Base-by-base conservation (phyloP, 306 rosid species). In the Gastrolobium villosum region DNA sequence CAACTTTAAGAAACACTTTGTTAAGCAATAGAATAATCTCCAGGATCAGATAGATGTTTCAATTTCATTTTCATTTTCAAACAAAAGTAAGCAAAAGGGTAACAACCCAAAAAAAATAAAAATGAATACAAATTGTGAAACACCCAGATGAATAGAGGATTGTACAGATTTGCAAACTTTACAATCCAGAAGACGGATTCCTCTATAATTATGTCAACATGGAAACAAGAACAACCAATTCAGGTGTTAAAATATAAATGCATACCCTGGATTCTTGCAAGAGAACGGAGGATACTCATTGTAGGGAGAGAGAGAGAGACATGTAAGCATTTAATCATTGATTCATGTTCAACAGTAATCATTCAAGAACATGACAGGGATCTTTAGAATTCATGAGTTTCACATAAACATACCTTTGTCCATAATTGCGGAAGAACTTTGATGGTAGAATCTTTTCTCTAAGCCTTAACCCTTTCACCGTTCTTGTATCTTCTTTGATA, bases 131-230 rank as follows among this genome's bases (percentile, higher is more conserved):
- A 53, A 5, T 10, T 3, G 6, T 7, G 7, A 41, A 56, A 59
- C 20, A 26, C 79, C 65, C 82, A 78, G n/a, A n/a, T n/a, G 39
- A 46, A 57, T 32, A 44, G 41, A 83, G 7, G 40, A 52, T 60
- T 20, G 55, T 55, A 1, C 70, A 59, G 57, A 74, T 37, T 10
- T 6, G 37, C 34, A 64, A 43, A 50, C 54, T 69, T 81, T 6
- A 35, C 11, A 8, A 57, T 2, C 31, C 31, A 55, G 5, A 26
- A 14, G 13, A 31, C 14, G 30, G 3, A 55, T 36, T 75, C 41
- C n/a, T 44, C 10, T 6, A 4, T 5, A 26, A 57, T 34, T 68
- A 54, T 54, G 6, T 13, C 2, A 67, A 3, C 4, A 54, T 66
- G 28, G 10, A n/a, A 72, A 68, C 10, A 13, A 46, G 30, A 48